phyloP scores from a whole-genome alignment of 1,139 yeast species.

The Scheffersomyces stambukii region DNA sequence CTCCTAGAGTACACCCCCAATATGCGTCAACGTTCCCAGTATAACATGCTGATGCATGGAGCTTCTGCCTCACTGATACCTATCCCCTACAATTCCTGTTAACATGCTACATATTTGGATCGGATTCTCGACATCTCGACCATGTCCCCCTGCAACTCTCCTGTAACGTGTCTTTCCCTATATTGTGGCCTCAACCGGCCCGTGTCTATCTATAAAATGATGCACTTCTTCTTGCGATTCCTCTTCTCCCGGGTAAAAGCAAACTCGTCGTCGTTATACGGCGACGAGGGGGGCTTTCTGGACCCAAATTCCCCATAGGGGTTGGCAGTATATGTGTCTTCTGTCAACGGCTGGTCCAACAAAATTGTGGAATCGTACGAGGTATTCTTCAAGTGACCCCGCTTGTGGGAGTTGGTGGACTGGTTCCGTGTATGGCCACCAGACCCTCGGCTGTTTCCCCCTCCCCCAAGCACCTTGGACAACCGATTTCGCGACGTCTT shows the following conservation, averaged over 20 bases:
- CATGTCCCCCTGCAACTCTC: too few relatives aligned
- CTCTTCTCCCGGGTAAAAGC: conserved; percentile 34
- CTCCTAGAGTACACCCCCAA: too few relatives aligned
- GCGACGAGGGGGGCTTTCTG: conserved; percentile 4
- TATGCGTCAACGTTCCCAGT: too few relatives aligned
- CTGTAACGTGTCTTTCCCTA: too few relatives aligned
- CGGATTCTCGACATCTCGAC: too few relatives aligned
- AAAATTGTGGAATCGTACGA: conserved; percentile 35
- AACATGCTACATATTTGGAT: too few relatives aligned
- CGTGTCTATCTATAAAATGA: conserved; percentile 26
- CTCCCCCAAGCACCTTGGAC: conserved; percentile 22
- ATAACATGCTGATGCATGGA: too few relatives aligned
- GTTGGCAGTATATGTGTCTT: conserved; percentile 26
- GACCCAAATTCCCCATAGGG: conserved; percentile 26
- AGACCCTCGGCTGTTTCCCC: conserved; percentile 7
- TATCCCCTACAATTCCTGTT: too few relatives aligned
- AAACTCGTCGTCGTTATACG: conserved; percentile 40
- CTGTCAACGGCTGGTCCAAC: conserved; percentile 37
- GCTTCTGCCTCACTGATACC: too few relatives aligned
- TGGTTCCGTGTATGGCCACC: conserved; percentile 22
- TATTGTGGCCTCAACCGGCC: too few relatives aligned
- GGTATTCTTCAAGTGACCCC: conserved; percentile 35
- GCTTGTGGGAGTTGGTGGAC: conserved; percentile 16
- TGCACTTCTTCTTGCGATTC: conserved; percentile 29
- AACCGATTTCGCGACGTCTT: conserved; percentile 28